phyloP scores from a whole-genome alignment of 768 basidiomycete species.

The Lactarius tabidus region DNA sequence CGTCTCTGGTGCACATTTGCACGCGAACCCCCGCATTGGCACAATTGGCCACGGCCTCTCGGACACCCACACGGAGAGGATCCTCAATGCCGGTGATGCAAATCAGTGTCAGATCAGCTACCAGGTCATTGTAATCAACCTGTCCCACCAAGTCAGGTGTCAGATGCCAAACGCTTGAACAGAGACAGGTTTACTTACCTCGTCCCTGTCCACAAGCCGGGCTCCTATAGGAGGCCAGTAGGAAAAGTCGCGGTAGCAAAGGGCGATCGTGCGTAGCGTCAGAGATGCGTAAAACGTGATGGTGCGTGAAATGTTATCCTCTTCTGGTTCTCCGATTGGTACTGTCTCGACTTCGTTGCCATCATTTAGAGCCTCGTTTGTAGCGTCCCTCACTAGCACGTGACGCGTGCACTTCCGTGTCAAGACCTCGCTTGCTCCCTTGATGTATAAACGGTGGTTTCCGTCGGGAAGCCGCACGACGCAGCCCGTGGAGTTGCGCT shows the following conservation, averaged over 20 bases:
- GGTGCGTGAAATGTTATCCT: constrained; percentile 83
- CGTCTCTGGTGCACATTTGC: constrained; percentile 99
- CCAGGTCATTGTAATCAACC: constrained; percentile 68
- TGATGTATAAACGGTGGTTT: constrained; percentile 69
- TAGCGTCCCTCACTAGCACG: constrained; percentile 56
- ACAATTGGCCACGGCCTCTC: constrained; percentile 83
- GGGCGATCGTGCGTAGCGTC: constrained; percentile 86
- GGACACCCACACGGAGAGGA: constrained; percentile 86
- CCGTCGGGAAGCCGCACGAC: constrained; percentile 61
- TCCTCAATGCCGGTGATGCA: constrained; percentile 95
- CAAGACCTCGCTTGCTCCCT: constrained; percentile 93
- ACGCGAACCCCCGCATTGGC: constrained; percentile 85
- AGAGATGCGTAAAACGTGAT: constrained; percentile 99
- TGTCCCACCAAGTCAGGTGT: constrained; percentile 28
- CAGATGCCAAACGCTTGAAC: not conserved
- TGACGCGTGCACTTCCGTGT: constrained; percentile 70
- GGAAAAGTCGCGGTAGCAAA: constrained; percentile 87
- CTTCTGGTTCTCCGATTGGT: constrained; percentile 60
- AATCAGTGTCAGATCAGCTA: constrained; percentile 74
- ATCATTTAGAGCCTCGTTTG: constrained; percentile 27
- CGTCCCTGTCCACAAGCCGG: constrained; percentile 41
- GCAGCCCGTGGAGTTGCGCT: constrained; percentile 93
- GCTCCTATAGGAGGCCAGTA: constrained; percentile 73
- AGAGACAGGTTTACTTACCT: constrained; percentile 40
- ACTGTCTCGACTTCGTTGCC: constrained; percentile 46